Base-by-base conservation (phyloP, 2,329 filamentous ascomycete species). In the Fusarium camptoceras region DNA sequence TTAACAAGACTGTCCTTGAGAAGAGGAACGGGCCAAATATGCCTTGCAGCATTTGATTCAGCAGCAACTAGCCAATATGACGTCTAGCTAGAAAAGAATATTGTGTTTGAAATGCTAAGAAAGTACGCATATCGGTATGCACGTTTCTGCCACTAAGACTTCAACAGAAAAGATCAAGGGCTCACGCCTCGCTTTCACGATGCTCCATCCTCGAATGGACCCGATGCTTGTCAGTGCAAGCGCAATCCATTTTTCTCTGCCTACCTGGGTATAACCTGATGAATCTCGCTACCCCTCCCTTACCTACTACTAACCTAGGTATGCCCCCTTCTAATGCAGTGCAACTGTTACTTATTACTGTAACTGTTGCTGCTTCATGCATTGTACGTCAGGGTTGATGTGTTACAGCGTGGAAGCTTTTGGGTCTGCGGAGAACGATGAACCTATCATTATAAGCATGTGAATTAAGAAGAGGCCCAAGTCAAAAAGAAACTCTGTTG, bases 401-500 rank as follows among this genome's bases (percentile, higher is more conserved):
- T 66, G 56, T 47, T 62, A 70, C 64, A 59, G 53, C 39, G 50
- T 55, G 56, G 39, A 48, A 69, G 47, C 61, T 66, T 31, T 31
- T 64, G 50, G 63, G 44, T 31, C 65, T 62, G 42, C 72, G 64
- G 66, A 56, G 71, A 47, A 66, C 71, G 73, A 76, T 75, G 68
- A 67, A 72, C 74, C 74, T 76, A 76, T 76, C 73, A 75, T 76
- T 76, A 34, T 53, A 51, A 76, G 47, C 74, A 76, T 76, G 74
- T 76, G 74, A 74, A 68, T 65, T 53, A 39, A 66, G 53, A 72
- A 76, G 65, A 65, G 72, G 50, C 37, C 24, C 56, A 63, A 65
- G 42, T 74, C 66, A 61, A 59, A 60, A 56, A n/a, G n/a, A n/a
- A n/a, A n/a, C n/a, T n/a, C 61, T 60, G 50, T 55, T 50, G 55